Percentiles rank a stretch among this genome's conserved stretches.
phyloP scores from a whole-genome alignment of 495 filamentous ascomycete genomes.

The Massariosphaeria phaeospora region DNA sequence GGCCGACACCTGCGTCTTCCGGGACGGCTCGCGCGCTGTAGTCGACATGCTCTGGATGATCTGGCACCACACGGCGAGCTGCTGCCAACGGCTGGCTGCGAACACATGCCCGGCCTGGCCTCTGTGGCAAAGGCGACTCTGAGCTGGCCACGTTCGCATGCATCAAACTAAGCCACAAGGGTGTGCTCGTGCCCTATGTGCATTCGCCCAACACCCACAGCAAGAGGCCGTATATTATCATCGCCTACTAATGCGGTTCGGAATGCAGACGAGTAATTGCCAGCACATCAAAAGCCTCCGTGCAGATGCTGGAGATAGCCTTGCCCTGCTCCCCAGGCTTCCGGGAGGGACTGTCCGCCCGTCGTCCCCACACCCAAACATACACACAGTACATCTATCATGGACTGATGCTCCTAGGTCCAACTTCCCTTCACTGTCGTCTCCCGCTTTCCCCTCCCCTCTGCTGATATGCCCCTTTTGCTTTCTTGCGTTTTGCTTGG shows the following conservation, averaged over 20 bases:
- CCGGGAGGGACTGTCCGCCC: slow-evolving; percentile 10
- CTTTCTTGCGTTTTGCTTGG: slow-evolving; percentile 27
- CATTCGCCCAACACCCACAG: slow-evolving; percentile 31
- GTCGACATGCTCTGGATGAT: slow-evolving; percentile 17
- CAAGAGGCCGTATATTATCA: slow-evolving; percentile 24
- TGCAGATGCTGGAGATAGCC: slow-evolving; percentile 17
- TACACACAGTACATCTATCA: slow-evolving; percentile 30
- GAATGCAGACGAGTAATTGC: slow-evolving; percentile 30
- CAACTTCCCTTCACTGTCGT: slow-evolving; percentile 25
- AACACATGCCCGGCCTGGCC: slow-evolving; percentile 21
- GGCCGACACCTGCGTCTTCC: neutral
- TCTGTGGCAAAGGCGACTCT: slow-evolving; percentile 25
- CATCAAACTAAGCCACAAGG: slow-evolving; percentile 23
- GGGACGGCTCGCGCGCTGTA: slow-evolving; percentile 24
- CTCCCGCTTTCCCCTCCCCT: slow-evolving; percentile 22
- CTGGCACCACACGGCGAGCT: slow-evolving; percentile 28
- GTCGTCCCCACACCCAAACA: slow-evolving; percentile 17
- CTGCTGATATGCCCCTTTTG: slow-evolving; percentile 31
- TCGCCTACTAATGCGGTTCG: slow-evolving; percentile 29
- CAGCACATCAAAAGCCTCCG: slow-evolving; percentile 32
- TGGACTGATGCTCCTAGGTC: slow-evolving; percentile 24
- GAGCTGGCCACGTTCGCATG: slow-evolving; percentile 22
- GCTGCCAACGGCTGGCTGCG: slow-evolving; percentile 28
- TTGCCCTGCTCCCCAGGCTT: slow-evolving; percentile 24
- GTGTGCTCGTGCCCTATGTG: slow-evolving; percentile 28